Percentiles rank a stretch among this genome's conserved stretches.
These are phyloP conservation scores for Phaffia australis DNA, from an alignment of 768 basidiomycete genomes.

Conservation along the genomic window DNA sequence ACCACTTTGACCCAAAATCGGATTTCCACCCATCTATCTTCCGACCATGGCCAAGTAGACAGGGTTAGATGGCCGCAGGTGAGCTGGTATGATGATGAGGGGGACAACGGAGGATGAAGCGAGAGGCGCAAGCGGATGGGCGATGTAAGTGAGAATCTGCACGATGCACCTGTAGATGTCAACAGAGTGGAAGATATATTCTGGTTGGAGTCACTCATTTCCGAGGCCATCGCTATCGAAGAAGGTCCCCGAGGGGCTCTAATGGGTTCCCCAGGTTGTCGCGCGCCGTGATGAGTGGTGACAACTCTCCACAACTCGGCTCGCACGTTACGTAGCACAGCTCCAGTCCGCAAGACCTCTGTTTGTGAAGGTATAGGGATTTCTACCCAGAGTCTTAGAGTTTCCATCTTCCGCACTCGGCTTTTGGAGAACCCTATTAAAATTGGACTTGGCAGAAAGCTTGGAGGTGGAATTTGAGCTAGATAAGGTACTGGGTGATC, in stretches of 20 bases:
- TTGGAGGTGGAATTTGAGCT: background rate
- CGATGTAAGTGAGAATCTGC: conserved; percentile 20
- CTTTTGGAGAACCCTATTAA: conserved; percentile 15
- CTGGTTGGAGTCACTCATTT: background rate
- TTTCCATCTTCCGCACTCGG: conserved; percentile 14
- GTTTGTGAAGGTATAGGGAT: conserved; percentile 12
- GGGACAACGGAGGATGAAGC: conserved; percentile 21
- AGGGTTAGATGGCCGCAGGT: conserved; percentile 21
- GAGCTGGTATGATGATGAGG: conserved; percentile 19
- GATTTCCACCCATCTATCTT: conserved; percentile 6
- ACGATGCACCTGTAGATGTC: conserved; percentile 17
- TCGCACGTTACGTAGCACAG: conserved; percentile 17
- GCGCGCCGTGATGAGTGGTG: background rate
- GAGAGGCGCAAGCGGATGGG: conserved; percentile 21
- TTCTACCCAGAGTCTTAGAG: conserved; percentile 19
- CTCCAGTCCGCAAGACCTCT: conserved; percentile 3
- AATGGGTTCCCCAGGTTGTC: background rate
- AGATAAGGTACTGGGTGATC: too few species aligned
- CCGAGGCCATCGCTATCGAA: background rate
- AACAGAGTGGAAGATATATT: conserved; percentile 6
- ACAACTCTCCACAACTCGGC: conserved; percentile 21
- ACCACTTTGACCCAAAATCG: conserved; percentile 20
- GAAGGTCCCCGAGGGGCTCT: background rate
- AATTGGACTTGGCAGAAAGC: conserved; percentile 14
- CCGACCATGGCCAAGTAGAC: conserved; percentile 1